Evolutionary conservation across 2,329 filamentous ascomycete genomes (phyloP), one percentile per base, ranked within the genome.

Genomic region (Periconia macrospinosa): DNA sequence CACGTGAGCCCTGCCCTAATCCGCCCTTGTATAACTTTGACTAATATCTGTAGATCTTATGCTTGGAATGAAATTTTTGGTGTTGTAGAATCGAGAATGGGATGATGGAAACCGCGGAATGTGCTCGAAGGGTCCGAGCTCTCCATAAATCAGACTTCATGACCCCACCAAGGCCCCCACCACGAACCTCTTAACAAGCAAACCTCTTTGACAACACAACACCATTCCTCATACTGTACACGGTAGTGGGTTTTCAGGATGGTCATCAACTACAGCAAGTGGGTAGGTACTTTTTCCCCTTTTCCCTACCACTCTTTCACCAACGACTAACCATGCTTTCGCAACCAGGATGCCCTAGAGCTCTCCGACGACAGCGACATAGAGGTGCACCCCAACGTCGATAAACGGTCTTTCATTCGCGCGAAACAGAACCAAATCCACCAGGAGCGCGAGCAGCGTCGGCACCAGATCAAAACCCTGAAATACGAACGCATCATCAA

Each of bases 361-460:
- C 87, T 99, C 71, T 96, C 91, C 69, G 94, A 99, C 76, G 94
- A 99, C 77, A 97, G 92, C 48, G 94, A 99, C 70, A 88, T 99
- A 67, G 94, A 99, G 78, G 94, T 97, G 48, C 94, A 99, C 76
- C 94, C 94, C 56, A 99, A 99, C 73, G 94, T 99, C 73, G 94
- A 99, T 79, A 99, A 99, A 76, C 86, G 89, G 48, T 97, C 93
- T 56, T 99, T 99, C 76, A 99, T 99, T 74, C 91, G 93, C 61
- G 95, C 94, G 61, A 99, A 99, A 78, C 94, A 97, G 79, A 89
- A 87, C 66, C 92, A 99, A 78, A 99, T 99, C 67, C 94, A 99
- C 75, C 86, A 92, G 70, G 89, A 97, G 73, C 88, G 94, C 51
- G 82, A 87, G 62, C 89, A 95, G 68, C 88, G 94, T 53, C 91